A percentile compares a stretch with the other conserved stretches of the same genome.
Conservation (phyloP, 768 basidiomycete genomes). For the Lyophyllum decastes region DNA sequence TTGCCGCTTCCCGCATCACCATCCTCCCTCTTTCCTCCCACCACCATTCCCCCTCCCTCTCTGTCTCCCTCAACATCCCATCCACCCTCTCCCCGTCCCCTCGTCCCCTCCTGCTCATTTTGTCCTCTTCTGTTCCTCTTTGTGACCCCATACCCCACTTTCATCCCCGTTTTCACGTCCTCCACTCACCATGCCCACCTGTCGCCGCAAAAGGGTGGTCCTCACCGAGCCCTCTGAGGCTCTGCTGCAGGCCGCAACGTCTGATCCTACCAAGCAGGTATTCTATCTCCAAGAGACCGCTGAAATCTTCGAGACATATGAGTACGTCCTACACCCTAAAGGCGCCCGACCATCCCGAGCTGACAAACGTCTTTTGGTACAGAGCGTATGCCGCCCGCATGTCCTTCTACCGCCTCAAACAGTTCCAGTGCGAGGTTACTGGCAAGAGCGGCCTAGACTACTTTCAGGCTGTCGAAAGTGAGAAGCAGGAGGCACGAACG, state of each 20-base stretch:
- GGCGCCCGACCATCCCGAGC: constrained; percentile 25
- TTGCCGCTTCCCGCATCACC: constrained; percentile 58
- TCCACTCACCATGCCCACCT: constrained; percentile 75
- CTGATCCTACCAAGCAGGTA: constrained; percentile 73
- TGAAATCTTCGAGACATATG: constrained; percentile 96
- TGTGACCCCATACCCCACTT: constrained; percentile 17
- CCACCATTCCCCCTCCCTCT: constrained; percentile 21
- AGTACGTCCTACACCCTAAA: constrained; percentile 58
- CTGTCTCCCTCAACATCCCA: constrained; percentile 17
- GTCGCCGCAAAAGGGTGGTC: constrained; percentile 87
- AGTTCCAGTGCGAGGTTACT: constrained; percentile 97
- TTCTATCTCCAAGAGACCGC: constrained; percentile 94
- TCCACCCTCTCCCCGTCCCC: constrained; percentile 15
- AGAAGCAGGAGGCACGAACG: constrained; percentile 84
- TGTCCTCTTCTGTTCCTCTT: constrained; percentile 16
- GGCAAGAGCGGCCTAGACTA: constrained; percentile 94
- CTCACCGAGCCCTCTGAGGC: constrained; percentile 79
- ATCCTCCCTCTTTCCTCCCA: constrained; percentile 36
- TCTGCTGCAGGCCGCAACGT: constrained; percentile 64
- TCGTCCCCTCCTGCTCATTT: constrained; percentile 13
- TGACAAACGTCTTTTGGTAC: constrained; percentile 18
- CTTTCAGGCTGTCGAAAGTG: constrained; percentile 91
- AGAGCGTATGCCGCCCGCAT: constrained; percentile 87
- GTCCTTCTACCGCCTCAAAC: constrained; percentile 91
- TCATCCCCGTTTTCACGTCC: constrained; percentile 19